Conservation (phyloP, 2,329 filamentous ascomycete species). For the Diplodia corticola region DNA sequence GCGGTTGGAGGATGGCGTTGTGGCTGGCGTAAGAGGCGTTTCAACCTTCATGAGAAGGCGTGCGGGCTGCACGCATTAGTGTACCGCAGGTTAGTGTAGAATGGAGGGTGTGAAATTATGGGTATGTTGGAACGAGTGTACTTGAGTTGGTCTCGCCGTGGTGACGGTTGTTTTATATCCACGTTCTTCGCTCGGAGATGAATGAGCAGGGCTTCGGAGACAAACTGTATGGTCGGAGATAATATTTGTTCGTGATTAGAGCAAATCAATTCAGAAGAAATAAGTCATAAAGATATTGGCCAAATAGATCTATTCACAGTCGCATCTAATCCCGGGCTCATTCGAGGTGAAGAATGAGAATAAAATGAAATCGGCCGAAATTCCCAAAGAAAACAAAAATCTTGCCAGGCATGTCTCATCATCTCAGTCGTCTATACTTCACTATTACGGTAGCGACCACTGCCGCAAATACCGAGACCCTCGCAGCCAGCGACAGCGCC, state of each 20-base stretch:
- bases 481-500: constrained; percentile 43
- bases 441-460: not conserved
- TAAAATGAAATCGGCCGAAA: not conserved
- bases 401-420: not conserved
- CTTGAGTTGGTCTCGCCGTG: not conserved
- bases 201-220: no score
- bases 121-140: not conserved
- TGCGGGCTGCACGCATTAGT: not conserved
- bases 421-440: constrained; percentile 11
- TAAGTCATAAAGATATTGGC: not conserved
- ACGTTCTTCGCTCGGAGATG: no score
- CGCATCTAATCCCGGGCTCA: no score
- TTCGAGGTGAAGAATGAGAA: not conserved
- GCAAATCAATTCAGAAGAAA: not conserved
- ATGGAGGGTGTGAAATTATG: not conserved
- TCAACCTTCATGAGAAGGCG: not conserved
- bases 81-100: not conserved
- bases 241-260: no score
- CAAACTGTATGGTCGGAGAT: no score
- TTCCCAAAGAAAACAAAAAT: not conserved
- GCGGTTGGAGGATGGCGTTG: not conserved
- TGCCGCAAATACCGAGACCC: constrained; percentile 29
- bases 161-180: not conserved
- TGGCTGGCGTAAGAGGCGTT: not conserved
- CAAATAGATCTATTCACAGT: not conserved